These are phyloP conservation scores for Aphanomyces stellatus DNA, from an alignment of 352 stramenopile genomes.

Conservation along the genomic window DNA sequence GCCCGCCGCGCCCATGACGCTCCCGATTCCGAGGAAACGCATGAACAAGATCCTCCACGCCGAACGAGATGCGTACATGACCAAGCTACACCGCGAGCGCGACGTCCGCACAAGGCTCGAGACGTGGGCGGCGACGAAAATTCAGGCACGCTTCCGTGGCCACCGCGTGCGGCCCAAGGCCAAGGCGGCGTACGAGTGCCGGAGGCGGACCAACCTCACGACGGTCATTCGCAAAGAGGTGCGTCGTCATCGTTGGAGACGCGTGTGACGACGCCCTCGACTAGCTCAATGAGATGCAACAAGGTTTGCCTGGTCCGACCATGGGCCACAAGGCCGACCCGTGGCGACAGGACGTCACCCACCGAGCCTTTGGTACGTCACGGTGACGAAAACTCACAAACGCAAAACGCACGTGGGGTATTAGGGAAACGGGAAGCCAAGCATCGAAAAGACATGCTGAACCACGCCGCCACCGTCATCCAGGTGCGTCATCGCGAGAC, in stretches of 20 bases:
- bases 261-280: not conserved
- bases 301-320: slow-evolving; percentile 22
- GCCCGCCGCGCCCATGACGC: slow-evolving; percentile 20
- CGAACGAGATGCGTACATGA: slow-evolving; percentile 55
- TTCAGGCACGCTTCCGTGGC: slow-evolving; percentile 53
- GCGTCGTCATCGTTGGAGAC: not conserved
- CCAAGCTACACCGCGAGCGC: slow-evolving; percentile 39
- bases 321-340: slow-evolving; percentile 17
- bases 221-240: slow-evolving; percentile 35
- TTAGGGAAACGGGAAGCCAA: slow-evolving; percentile 36
- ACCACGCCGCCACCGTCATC: slow-evolving; percentile 35
- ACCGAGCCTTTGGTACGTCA: not conserved
- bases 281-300: slow-evolving; percentile 48
- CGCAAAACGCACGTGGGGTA: not conserved
- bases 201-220: slow-evolving; percentile 32
- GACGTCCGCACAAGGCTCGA: slow-evolving; percentile 40
- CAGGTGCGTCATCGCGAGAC: slow-evolving; percentile 35
- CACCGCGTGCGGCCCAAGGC: slow-evolving; percentile 35
- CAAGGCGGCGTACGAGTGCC: slow-evolving; percentile 31
- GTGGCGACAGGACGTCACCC: slow-evolving; percentile 37
- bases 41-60: slow-evolving; percentile 45
- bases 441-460: slow-evolving; percentile 29
- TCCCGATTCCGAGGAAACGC: slow-evolving; percentile 37
- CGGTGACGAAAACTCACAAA: not conserved
- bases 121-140: slow-evolving; percentile 50